These are phyloP conservation scores for Aspergillus hancockii DNA, from an alignment of 495 filamentous ascomycete species.

Conservation along the genomic window DNA sequence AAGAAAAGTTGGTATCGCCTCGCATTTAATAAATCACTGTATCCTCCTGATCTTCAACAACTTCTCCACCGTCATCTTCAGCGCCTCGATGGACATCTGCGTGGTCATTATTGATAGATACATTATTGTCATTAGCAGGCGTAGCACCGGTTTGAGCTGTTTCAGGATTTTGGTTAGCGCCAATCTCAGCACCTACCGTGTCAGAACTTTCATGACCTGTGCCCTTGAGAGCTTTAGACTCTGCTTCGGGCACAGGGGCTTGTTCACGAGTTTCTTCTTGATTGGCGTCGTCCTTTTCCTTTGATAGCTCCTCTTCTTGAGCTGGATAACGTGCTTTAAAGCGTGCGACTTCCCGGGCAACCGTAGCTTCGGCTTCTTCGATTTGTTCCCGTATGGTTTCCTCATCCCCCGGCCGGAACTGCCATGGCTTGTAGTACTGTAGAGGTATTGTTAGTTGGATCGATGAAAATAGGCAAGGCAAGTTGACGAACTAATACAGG, in stretches of 20 bases:
- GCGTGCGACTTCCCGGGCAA: conserved; percentile 52
- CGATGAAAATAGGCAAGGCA: neutral
- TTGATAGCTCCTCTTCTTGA: conserved; percentile 16
- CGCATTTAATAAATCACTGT: conserved; percentile 73
- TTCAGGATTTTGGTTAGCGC: conserved; percentile 24
- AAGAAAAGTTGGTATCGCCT: conserved; percentile 7
- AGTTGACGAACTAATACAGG: conserved; percentile 71
- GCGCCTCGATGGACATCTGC: conserved; percentile 35
- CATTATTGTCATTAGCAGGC: conserved; percentile 20
- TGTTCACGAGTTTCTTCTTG: conserved; percentile 18
- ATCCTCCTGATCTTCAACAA: conserved; percentile 78
- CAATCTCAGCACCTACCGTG: conserved; percentile 31
- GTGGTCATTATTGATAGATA: conserved; percentile 21
- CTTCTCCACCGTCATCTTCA: conserved; percentile 69
- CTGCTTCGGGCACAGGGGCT: conserved; percentile 19
- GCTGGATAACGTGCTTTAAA: conserved; percentile 43
- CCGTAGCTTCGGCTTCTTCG: conserved; percentile 51
- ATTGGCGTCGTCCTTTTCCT: conserved; percentile 13
- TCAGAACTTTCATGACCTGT: conserved; percentile 23
- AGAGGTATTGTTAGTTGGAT: neutral
- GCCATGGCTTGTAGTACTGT: conserved; percentile 90
- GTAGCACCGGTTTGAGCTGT: conserved; percentile 16
- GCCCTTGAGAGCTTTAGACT: conserved; percentile 21
- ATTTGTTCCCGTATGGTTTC: conserved; percentile 62
- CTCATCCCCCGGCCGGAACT: conserved; percentile 63